Evolutionary conservation across 305 asterid genomes (phyloP), one percentile per base, ranked within the genome.

Genomic region (Fraxinus platypoda): DNA sequence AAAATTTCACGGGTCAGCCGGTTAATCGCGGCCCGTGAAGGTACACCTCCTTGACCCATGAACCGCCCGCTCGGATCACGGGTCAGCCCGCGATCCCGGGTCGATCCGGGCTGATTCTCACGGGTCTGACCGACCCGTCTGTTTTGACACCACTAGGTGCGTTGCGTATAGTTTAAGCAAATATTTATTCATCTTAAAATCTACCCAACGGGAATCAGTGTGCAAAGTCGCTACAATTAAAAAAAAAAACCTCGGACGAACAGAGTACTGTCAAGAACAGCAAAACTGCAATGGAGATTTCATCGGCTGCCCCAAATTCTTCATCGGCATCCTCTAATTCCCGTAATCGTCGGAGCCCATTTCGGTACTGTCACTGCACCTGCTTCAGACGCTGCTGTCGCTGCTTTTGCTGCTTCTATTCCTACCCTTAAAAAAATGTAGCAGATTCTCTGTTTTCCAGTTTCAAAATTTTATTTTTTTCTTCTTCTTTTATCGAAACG

Each of bases 371-470:
- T 33, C 46, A 72, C 64, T 84, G 82, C 75, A 77, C 30, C 71
- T 81, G 87, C 84, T 81, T 84, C 82, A 72, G 87, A 76, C 84
- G 87, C 49, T 77, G 87, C 31, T 84, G 84, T 34, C 87, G 84
- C 37, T 84, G 84, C 76, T 84, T 84, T 71, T 84, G 84, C 82
- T 84, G 87, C 84, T 84, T 77, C 81, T 77, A 77, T 23, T 81
- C 84, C 77, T 84, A 26, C 26, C 84, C 87, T 17, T 84, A 73
- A 78, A 43, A 81, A 81, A 34, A 23, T 23, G 71, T 59, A 59
- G 8, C 8, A 59, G 71, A 19, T 19, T 19, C 28, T 59, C 28
- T 2, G 2, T 6, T 23, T 23, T 62, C 71, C 30, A 23, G 11
- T 21, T 62, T 21, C 71, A 21, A 62, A 62, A 8, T 62, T 62